phyloP scores from a whole-genome alignment of 768 basidiomycete genomes.

The Naganishia antarctica region DNA sequence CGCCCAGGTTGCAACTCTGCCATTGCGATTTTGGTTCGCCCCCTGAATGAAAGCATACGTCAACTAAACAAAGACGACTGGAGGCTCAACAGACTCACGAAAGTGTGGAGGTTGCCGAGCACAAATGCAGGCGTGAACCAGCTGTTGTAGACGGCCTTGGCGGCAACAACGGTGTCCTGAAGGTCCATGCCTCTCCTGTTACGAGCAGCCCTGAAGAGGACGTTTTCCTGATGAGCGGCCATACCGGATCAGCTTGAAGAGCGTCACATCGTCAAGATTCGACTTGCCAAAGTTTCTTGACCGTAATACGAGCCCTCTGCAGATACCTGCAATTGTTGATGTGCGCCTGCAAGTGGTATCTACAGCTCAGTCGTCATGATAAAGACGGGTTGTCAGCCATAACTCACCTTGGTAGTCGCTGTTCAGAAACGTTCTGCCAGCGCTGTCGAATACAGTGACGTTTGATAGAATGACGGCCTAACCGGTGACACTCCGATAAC shows the following conservation, averaged over 20 bases:
- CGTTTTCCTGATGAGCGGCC: background rate
- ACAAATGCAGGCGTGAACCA: constrained; percentile 11
- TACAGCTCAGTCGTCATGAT: background rate
- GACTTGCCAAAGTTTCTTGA: constrained; percentile 8
- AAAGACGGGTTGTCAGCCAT: background rate
- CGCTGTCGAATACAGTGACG: background rate
- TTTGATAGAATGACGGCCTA: constrained; percentile 2
- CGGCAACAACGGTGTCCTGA: constrained; percentile 6
- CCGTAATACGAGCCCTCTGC: constrained; percentile 5
- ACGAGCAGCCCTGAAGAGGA: background rate
- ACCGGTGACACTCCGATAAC: constrained; percentile 1
- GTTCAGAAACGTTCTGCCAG: constrained; percentile 2
- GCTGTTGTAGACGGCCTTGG: constrained; percentile 12
- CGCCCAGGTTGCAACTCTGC: constrained; percentile 1
- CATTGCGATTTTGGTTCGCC: constrained; percentile 5
- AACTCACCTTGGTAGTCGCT: constrained; percentile 7
- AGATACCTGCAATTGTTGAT: constrained; percentile 6
- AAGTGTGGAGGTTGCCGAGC: constrained; percentile 3
- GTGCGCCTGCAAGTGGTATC: background rate
- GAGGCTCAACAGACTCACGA: background rate
- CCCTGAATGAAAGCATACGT: background rate
- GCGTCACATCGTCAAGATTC: no score
- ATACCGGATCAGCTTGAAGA: no score
- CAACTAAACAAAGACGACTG: background rate
- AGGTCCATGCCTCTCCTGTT: constrained; percentile 8